phyloP scores from a whole-genome alignment of 2,329 filamentous ascomycete genomes.

The Myriosclerotinia duriaeana region DNA sequence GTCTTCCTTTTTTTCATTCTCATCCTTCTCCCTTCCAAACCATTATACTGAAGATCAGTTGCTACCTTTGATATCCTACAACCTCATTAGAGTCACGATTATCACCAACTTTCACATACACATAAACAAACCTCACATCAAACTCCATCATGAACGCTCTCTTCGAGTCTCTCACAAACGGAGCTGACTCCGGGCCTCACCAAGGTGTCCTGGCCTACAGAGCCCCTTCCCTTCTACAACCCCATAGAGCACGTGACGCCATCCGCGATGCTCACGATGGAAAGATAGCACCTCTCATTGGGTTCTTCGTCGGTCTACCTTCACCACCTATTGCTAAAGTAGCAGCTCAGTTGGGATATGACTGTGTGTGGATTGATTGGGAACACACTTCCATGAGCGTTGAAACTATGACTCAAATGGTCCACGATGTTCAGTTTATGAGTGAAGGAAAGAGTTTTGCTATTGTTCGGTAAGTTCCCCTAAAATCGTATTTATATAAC shows the following conservation, averaged over 20 bases:
- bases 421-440: constrained; percentile 50
- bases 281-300: constrained; percentile 47
- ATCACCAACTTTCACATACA: neutral
- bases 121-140: neutral
- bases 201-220: constrained; percentile 46
- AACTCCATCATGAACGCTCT: constrained; percentile 5
- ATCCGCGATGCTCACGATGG: constrained; percentile 49
- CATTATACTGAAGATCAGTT: neutral
- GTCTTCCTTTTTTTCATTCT: neutral
- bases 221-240: constrained; percentile 49
- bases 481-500: neutral
- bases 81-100: too few species aligned
- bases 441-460: constrained; percentile 48
- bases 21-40: neutral
- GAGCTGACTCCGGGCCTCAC: neutral
- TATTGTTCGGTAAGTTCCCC: constrained; percentile 44
- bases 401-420: constrained; percentile 53
- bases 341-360: constrained; percentile 47
- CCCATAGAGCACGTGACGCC: constrained; percentile 47
- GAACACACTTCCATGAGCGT: constrained; percentile 49
- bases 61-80: neutral
- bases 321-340: constrained; percentile 45
- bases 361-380: constrained; percentile 50
- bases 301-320: constrained; percentile 46
- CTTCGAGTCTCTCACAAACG: neutral